Evolutionary conservation across 83 land plant genomes (phyloP).

Genomic region (Picea engelmannii): DNA sequence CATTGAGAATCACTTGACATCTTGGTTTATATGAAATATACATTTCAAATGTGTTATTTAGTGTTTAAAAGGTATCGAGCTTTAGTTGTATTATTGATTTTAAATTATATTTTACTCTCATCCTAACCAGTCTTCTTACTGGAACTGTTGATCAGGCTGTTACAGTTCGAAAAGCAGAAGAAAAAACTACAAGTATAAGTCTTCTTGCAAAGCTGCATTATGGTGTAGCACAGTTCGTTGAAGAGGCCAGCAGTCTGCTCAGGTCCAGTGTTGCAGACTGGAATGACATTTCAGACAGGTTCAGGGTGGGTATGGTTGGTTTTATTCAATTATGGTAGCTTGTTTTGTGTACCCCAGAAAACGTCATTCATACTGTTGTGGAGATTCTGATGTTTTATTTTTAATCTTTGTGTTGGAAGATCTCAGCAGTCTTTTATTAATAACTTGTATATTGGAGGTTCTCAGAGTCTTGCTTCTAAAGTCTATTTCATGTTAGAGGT

Average conservation of each 20-base stretch:
- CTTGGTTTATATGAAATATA: not conserved
- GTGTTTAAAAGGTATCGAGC: not conserved
- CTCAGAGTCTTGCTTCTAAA: not conserved
- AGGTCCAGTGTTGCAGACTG: constrained; percentile 28
- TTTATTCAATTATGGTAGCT: too few relatives aligned
- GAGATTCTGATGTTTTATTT: too few relatives aligned
- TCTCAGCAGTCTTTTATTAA: not conserved
- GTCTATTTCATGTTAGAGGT: too few relatives aligned
- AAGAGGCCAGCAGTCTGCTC: constrained; percentile 49
- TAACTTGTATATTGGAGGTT: not conserved
- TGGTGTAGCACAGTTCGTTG: constrained; percentile 62
- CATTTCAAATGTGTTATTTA: not conserved
- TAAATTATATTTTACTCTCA: not conserved
- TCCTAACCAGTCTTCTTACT: not conserved
- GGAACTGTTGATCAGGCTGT: constrained; percentile 56
- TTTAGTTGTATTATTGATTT: not conserved
- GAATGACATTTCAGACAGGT: constrained; percentile 58
- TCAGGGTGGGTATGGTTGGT: constrained; percentile 37
- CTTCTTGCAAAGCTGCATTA: constrained; percentile 77
- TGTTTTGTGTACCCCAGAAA: too few relatives aligned
- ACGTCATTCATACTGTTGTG: too few relatives aligned
- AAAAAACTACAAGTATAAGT: constrained; percentile 48
- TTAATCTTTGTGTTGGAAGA: too few relatives aligned
- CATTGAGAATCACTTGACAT: not conserved
- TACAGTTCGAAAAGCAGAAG: constrained; percentile 65